Base-by-base conservation (phyloP, 1,284 basidiomycete species). In the Vanrija humicola region DNA sequence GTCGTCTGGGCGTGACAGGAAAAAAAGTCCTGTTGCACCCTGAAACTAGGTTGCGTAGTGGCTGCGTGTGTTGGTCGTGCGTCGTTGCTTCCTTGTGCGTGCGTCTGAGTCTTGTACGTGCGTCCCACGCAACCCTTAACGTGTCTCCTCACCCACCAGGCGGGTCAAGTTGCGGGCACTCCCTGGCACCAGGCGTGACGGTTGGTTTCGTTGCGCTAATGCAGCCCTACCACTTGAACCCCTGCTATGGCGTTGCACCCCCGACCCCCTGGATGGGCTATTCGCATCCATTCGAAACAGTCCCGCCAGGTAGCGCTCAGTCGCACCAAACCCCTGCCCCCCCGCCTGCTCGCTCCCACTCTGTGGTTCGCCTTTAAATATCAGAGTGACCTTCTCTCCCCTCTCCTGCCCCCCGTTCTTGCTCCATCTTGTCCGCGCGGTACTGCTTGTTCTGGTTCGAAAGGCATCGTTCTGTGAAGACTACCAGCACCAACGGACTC, bases 221-320 rank as follows among this genome's bases (percentile, higher is more conserved):
- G 43, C 49, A 46, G 43, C 58, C 58, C 54, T 53, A 43, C 43
- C 48, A 28, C 46, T 42, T 53, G 50, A 47, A 52, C 50, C 52
- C 46, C 56, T 52, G 43, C 52, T 48, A 54, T 26, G 10, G 46
- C 38, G 39, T 50, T 44, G 42, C 16, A 23, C n/a, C 14, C 43
- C 42, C 42, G 29, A 38, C 50, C n/a, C 40, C n/a, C 40, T 42
- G 40, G 40, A 21, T 21, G 40, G 40, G 40, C 19, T n/a, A 40
- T 9, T 52, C 38, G 50, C 50, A 52, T 52, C 53, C 50, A 52
- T 52, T 50, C 59, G 58, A 60, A 60, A 60, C 58, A 39, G 46
- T 60, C 55, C 58, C 58, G 52, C 44, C 51, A 45, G 38, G 47
- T 43, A 51, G 43, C 47, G 43, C 40, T 44, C 44, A 18, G 25